These are phyloP conservation scores for Nemania serpens DNA, from an alignment of 2,329 filamentous ascomycete species.

Conservation along the genomic window DNA sequence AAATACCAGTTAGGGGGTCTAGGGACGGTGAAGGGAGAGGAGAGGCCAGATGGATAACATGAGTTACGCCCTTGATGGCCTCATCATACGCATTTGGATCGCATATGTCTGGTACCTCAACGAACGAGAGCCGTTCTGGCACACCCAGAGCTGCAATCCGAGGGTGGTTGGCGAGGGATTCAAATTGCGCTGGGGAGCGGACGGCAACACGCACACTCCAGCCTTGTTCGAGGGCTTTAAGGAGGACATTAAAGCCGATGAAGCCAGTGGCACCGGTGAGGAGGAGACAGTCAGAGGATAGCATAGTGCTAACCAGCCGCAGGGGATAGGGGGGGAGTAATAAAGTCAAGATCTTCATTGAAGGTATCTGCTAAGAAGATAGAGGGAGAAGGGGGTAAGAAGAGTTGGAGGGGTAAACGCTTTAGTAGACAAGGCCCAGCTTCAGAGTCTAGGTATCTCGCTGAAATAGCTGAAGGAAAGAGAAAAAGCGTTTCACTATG, in stretches of 20 bases:
- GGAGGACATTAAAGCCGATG: constrained; percentile 5
- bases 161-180: not conserved
- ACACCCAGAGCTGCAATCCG: not conserved
- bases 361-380: too few relatives aligned
- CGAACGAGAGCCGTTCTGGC: constrained; percentile 1
- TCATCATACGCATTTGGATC: constrained; percentile 1
- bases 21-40: constrained; percentile 3
- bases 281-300: not conserved
- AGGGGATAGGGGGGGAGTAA: too few relatives aligned
- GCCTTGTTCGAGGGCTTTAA: constrained; percentile 1
- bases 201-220: constrained; percentile 3
- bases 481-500: too few relatives aligned
- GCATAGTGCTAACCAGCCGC: too few relatives aligned
- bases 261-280: constrained; percentile 7
- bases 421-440: too few relatives aligned
- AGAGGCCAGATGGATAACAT: constrained; percentile 8
- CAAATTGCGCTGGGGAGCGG: not conserved
- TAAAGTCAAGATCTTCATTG: too few relatives aligned
- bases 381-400: too few relatives aligned
- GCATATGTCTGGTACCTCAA: constrained; percentile 1
- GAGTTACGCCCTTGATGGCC: constrained; percentile 4
- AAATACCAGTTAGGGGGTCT: constrained; percentile 4
- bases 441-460: too few relatives aligned
- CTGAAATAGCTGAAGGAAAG: too few relatives aligned
- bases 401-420: too few relatives aligned